These are phyloP conservation scores for Aspergillus alliaceus DNA, from an alignment of 2,329 filamentous ascomycete species.

Conservation along the genomic window DNA sequence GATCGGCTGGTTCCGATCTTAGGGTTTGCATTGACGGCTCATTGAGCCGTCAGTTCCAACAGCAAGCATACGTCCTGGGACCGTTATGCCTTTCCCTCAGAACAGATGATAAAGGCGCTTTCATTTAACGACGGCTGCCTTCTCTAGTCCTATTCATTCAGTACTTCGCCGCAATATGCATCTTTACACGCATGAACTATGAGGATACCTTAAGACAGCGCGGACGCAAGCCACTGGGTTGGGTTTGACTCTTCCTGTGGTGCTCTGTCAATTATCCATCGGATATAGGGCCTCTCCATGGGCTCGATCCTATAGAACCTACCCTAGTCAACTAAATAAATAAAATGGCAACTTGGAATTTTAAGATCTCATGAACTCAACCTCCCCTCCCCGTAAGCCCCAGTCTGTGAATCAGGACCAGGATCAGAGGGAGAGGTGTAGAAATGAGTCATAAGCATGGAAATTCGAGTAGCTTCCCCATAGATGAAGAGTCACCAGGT, in stretches of 20 bases:
- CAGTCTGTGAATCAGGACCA: neutral
- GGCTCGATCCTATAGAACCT: neutral
- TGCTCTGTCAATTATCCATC: neutral
- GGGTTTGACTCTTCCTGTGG: neutral
- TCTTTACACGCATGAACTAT: neutral
- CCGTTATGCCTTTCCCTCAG: neutral
- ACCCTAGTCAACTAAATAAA: neutral
- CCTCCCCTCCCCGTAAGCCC: neutral
- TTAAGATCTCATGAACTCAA: neutral
- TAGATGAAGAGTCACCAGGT: neutral
- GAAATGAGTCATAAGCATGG: neutral
- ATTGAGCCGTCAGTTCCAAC: neutral
- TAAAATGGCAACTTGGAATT: neutral
- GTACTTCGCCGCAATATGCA: neutral
- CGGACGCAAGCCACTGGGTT: neutral
- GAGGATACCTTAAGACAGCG: neutral
- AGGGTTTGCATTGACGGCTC: neutral
- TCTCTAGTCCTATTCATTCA: neutral
- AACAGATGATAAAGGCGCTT: neutral
- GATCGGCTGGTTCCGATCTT: conserved; percentile 5
- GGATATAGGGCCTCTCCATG: neutral
- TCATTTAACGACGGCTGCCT: neutral
- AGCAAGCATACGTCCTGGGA: neutral
- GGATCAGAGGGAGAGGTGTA: neutral
- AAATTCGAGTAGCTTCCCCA: neutral